phyloP scores from a whole-genome alignment of 2,329 filamentous ascomycete species.

The Fusarium sp. region DNA sequence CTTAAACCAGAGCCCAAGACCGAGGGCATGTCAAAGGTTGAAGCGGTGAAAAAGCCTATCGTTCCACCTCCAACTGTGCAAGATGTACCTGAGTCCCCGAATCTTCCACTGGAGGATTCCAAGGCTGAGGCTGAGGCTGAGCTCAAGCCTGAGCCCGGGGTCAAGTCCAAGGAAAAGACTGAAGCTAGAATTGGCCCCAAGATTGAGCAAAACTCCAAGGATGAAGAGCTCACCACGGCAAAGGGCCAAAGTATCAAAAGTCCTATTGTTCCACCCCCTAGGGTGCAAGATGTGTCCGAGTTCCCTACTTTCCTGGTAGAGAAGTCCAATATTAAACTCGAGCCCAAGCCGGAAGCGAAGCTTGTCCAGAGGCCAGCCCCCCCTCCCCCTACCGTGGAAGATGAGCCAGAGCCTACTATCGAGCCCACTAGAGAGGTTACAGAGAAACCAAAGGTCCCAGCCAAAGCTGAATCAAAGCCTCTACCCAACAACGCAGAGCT shows the following conservation, averaged over 20 bases:
- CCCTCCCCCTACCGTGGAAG: conserved; percentile 10
- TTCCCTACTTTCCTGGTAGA: neutral
- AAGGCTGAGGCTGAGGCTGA: neutral
- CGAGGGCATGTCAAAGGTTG: neutral
- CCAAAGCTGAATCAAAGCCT: neutral
- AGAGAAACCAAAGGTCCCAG: neutral
- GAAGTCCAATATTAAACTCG: neutral
- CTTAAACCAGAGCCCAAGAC: neutral
- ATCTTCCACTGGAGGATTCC: too few species aligned
- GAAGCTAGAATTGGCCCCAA: neutral
- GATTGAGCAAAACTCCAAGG: neutral
- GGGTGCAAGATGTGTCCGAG: neutral
- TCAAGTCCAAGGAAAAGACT: neutral
- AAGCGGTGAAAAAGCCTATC: too few species aligned
- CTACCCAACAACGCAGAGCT: neutral
- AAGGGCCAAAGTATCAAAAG: neutral
- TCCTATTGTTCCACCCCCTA: neutral
- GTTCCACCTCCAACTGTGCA: too few species aligned
- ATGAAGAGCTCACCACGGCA: neutral
- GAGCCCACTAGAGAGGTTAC: neutral
- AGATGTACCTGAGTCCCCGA: too few species aligned
- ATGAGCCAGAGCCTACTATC: neutral
- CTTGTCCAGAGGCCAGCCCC: neutral
- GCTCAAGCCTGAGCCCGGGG: neutral
- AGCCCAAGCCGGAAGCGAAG: neutral